Conservation (phyloP, 1,139 yeast species). For the Barnettozyma hawaiiensis region DNA sequence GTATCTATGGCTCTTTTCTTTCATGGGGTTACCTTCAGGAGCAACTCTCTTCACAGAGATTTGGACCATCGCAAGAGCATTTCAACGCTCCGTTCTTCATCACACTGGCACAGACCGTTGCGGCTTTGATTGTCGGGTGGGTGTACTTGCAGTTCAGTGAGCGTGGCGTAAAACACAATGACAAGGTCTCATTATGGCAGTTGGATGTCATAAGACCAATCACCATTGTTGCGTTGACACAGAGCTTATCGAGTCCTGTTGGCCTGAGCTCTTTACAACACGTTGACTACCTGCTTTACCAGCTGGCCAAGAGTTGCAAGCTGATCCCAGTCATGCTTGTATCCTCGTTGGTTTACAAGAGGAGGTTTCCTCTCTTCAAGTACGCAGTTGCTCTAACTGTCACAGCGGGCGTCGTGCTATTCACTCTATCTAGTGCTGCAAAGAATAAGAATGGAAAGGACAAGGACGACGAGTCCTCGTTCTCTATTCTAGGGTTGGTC, state of each 20-base stretch:
- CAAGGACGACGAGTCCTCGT: constrained; percentile 18
- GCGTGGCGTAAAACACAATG: constrained; percentile 4
- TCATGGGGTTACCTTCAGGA: constrained; percentile 94
- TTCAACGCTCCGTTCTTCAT: constrained; percentile 76
- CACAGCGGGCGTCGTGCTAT: constrained; percentile 74
- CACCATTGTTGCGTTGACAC: constrained; percentile 64
- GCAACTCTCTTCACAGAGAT: constrained; percentile 73
- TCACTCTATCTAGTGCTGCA: constrained; percentile 62
- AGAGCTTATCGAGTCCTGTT: constrained; percentile 76
- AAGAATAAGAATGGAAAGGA: constrained; percentile 22
- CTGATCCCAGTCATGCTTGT: constrained; percentile 87
- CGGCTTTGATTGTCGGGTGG: constrained; percentile 67
- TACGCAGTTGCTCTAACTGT: constrained; percentile 70
- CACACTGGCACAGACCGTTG: constrained; percentile 64
- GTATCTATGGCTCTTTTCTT: constrained; percentile 79
- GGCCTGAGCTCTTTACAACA: constrained; percentile 72
- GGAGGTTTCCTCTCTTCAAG: constrained; percentile 69
- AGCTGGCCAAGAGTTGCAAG: constrained; percentile 90
- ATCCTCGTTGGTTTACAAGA: constrained; percentile 67
- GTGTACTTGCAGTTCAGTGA: constrained; percentile 43
- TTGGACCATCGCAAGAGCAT: constrained; percentile 48
- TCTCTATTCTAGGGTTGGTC: constrained; percentile 49
- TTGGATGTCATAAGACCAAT: constrained; percentile 38
- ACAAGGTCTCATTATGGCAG: constrained; percentile 21
- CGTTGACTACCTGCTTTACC: constrained; percentile 78